A percentile compares a stretch with the other conserved stretches of the same genome.
Evolutionary conservation across 345 rosid genomes (phyloP).

Genomic region (Turritis glabra): DNA sequence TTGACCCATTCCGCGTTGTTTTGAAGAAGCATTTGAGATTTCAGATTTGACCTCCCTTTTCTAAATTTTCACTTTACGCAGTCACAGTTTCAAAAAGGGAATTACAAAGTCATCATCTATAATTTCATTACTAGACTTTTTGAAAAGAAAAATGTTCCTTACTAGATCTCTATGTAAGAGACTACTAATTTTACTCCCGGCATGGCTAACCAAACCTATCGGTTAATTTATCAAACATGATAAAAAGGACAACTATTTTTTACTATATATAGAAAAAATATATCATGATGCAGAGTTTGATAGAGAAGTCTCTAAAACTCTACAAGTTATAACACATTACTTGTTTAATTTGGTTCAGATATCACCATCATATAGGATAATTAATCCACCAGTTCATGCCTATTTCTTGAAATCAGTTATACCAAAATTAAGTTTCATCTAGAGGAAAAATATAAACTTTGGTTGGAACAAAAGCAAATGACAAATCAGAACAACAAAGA

Average conservation of each 20-base stretch:
- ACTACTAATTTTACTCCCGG: not conserved
- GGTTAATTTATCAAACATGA: not conserved
- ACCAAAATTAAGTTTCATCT: conserved; percentile 3
- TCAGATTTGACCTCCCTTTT: conserved; percentile 3
- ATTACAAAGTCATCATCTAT: conserved; percentile 16
- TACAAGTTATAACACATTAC: not conserved
- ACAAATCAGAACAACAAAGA: conserved; percentile 25
- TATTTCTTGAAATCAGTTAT: conserved; percentile 5
- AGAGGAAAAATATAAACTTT: conserved; percentile 4
- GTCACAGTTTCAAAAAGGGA: conserved; percentile 13
- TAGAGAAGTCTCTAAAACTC: not conserved
- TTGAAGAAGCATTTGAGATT: not conserved
- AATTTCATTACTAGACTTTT: conserved; percentile 18
- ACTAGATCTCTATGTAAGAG: not conserved
- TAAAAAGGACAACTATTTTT: not conserved
- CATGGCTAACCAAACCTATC: not conserved
- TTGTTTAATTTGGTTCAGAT: conserved; percentile 6
- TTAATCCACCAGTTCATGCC: not conserved
- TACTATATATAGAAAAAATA: not conserved
- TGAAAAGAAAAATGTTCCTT: not conserved
- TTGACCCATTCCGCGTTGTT: conserved; percentile 21
- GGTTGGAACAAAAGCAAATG: conserved; percentile 23
- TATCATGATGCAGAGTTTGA: not conserved
- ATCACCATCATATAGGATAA: not conserved
- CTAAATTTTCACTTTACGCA: not conserved